A percentile compares a stretch with the other conserved stretches of the same genome.
These are phyloP conservation scores for Euphorbia peplus DNA, from an alignment of 345 rosid genomes.

Conservation along the genomic window DNA sequence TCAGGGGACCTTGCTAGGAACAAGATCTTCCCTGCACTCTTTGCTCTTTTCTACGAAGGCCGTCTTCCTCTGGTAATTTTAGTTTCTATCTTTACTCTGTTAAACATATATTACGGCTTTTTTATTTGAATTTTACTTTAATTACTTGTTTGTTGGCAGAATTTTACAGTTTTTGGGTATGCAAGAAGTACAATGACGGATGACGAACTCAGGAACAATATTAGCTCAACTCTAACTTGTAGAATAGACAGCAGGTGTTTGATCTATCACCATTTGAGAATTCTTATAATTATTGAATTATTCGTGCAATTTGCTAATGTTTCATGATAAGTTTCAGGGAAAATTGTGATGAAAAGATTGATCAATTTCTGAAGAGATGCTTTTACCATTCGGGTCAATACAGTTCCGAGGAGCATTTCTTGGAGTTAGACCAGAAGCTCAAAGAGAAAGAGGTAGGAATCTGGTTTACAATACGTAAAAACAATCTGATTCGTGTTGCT, in stretches of 20 bases:
- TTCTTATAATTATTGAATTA: not conserved
- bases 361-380: slow-evolving; percentile 67
- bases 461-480: not conserved
- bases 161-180: slow-evolving; percentile 75
- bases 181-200: slow-evolving; percentile 68
- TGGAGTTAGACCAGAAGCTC: slow-evolving; percentile 55
- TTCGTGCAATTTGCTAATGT: not conserved
- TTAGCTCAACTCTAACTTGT: slow-evolving; percentile 70
- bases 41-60: slow-evolving; percentile 75
- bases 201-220: slow-evolving; percentile 65
- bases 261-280: not conserved
- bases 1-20: slow-evolving; percentile 90
- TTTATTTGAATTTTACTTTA: not conserved
- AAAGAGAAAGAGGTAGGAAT: slow-evolving; percentile 63
- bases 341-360: slow-evolving; percentile 76
- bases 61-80: slow-evolving; percentile 51
- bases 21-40: slow-evolving; percentile 86
- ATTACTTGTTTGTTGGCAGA: slow-evolving; percentile 23
- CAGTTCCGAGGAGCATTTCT: slow-evolving; percentile 70
- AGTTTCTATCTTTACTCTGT: not conserved
- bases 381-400: slow-evolving; percentile 85
- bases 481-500: not conserved
- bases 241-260: slow-evolving; percentile 64
- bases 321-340: slow-evolving; percentile 37
- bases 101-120: not conserved